A percentile compares a stretch with the other conserved stretches of the same genome.
Evolutionary conservation across 768 basidiomycete species (phyloP).

Genomic region (Termitomyces sp.): DNA sequence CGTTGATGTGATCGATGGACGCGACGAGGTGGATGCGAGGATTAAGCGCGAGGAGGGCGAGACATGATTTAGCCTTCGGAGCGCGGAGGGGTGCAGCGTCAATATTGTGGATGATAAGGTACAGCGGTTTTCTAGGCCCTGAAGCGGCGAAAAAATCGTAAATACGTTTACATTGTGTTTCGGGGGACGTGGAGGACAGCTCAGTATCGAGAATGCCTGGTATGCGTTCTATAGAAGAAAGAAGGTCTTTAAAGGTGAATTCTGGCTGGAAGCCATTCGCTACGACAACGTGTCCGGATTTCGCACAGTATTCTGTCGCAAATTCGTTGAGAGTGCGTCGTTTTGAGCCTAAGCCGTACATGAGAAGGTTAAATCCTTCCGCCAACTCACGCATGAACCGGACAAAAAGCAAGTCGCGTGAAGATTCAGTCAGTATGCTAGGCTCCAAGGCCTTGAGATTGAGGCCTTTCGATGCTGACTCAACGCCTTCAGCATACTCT

Average conservation of each 20-base stretch:
- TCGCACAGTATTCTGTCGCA: conserved; percentile 49
- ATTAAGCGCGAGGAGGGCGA: conserved; percentile 68
- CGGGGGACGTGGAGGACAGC: conserved; percentile 34
- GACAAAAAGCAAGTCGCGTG: conserved; percentile 38
- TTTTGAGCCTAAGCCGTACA: conserved; percentile 91
- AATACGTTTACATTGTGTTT: conserved; percentile 63
- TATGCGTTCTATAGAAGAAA: conserved; percentile 52
- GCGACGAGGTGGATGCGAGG: conserved; percentile 78
- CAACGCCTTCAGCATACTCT: conserved; percentile 45
- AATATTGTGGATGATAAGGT: conserved; percentile 76
- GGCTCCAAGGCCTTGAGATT: conserved; percentile 26
- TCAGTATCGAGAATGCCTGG: conserved; percentile 34
- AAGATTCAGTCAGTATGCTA: conserved; percentile 23
- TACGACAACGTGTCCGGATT: conserved; percentile 66
- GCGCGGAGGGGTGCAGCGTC: conserved; percentile 63
- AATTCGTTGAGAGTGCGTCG: conserved; percentile 70
- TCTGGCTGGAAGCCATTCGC: conserved; percentile 74
- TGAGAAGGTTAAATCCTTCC: conserved; percentile 82
- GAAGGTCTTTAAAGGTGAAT: conserved; percentile 61
- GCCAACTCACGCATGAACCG: conserved; percentile 67
- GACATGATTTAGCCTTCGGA: conserved; percentile 53
- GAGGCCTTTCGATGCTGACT: conserved; percentile 17
- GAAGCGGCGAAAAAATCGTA: conserved; percentile 49
- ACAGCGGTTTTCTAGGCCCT: conserved; percentile 37
- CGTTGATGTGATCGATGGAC: conserved; percentile 83